Evolutionary conservation across 176 grass and related monocot species (phyloP), one percentile per base, ranked within the genome.

Genomic region (Alopecurus myosuroides): DNA sequence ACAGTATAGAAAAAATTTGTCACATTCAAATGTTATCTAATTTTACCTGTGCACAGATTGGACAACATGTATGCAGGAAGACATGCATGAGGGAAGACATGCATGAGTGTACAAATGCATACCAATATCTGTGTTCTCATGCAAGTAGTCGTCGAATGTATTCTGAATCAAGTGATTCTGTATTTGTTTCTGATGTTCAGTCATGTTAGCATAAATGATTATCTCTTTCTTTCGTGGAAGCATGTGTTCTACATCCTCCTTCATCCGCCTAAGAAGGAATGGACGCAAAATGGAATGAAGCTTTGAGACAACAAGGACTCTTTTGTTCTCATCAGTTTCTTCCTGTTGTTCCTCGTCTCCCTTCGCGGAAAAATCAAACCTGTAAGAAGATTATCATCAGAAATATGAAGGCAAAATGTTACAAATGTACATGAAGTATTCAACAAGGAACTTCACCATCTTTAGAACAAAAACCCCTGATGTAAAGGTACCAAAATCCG

Each of bases 141-240:
- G 44, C 75, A 99, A 79, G 67, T 91, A 96, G 25, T 81, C 64
- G 68, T 92, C 89, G 44, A 99, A 90, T 69, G 91, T 96, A 82
- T 91, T 92, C 55, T 89, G 72, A 75, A 94, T 49, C 77, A 99
- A 92, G 75, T 96, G 97, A 81, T 91, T 85, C 85, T 96, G 93
- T 63, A 99, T 82, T 85, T 92, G 78, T 60, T 92, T 99, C 85
- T 99, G 97, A 87, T 94, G 86, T 23, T 91, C 85, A 11, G 93
- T 94, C 93, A 99, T 99, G 66, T 92, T 96, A 76, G 91, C 97
- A 89, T 99, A 99, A 74, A 99, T 72, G 67, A 99, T 96, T 45
- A 96, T 96, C 91, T 99, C 97, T 87, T 96, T 96, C 88, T 94
- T 99, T 70, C 85, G 84, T 51, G 97, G 97, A 83, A 99, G 91